Base-by-base conservation (phyloP, 1,284 basidiomycete species). In the Marasmius tenuissimus region DNA sequence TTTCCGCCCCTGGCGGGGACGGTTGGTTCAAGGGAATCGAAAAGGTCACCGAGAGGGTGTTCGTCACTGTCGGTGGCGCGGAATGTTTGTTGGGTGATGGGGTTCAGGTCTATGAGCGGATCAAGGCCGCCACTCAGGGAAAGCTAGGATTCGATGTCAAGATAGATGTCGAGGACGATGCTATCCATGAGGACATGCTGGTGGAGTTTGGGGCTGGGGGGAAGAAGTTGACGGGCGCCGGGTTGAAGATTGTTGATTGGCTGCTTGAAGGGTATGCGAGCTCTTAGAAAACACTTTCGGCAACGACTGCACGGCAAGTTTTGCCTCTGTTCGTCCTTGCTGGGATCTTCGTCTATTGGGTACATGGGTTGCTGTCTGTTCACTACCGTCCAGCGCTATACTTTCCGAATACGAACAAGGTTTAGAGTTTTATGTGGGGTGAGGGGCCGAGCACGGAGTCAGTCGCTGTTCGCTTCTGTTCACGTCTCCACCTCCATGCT, bases 111-210 rank as follows among this genome's bases (percentile, higher is more conserved):
- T 66, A 61, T 39, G 66, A 57, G 35, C 34, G 34, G 48, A 47
- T 45, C 33, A 42, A 58, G 4, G 38, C 42, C 11, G n/a, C 34
- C 16, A 20, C 8, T 39, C 27, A 34, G 34, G 33, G 51, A 22
- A 71, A 8, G 64, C 69, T 5, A n/a, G 20, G 45, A 47, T 16
- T 47, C 20, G 50, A 51, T 8, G 34, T 51, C 38, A 70, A 63
- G 54, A 60, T 75, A 20, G 66, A 74, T 4, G 62, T 78, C 5
- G 73, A 78, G 62, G 61, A 67, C 8, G 64, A 67, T 22, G 75
- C 74, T 1, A 63, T 75, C 3, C 77, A 78, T 56, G 69, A 71
- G 37, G 75, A 76, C 64, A 66, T 71, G n/a, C 65, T 69, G 40
- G 59, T 66, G 5, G 69, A 69, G 42, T 64, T 72, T 7, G 55